Evolutionary conservation across 495 filamentous ascomycete species (phyloP).

Genomic region (Lasiosphaeris hirsuta): DNA sequence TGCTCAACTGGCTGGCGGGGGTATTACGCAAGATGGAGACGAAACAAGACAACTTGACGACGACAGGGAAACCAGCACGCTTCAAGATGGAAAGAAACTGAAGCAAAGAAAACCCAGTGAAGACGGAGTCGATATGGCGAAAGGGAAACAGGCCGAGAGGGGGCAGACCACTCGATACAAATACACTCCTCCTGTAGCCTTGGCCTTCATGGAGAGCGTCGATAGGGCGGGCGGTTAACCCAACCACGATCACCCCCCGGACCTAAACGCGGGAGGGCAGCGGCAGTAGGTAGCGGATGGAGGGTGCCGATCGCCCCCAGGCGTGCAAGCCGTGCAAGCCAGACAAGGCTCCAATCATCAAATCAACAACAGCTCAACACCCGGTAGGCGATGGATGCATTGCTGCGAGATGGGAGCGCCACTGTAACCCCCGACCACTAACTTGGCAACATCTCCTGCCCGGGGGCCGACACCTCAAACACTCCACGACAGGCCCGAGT

Average conservation of each 20-base stretch:
- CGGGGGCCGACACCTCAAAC: too few relatives aligned
- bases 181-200: neutral
- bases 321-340: neutral
- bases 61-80: too few relatives aligned
- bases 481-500: neutral
- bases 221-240: neutral
- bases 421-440: neutral
- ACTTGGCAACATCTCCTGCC: slow-evolving; percentile 1
- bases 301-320: slow-evolving; percentile 4
- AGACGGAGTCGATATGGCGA: neutral
- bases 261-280: neutral
- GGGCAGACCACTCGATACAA: slow-evolving; percentile 5
- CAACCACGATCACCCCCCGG: neutral
- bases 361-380: neutral
- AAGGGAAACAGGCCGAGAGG: neutral
- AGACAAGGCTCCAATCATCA: slow-evolving; percentile 6
- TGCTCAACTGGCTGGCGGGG: slow-evolving; percentile 6
- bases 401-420: neutral
- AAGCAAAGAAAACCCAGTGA: slow-evolving; percentile 9
- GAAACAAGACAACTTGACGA: slow-evolving; percentile 8
- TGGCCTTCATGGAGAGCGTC: neutral
- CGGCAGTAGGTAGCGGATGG: slow-evolving; percentile 6
- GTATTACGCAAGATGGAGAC: neutral
- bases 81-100: neutral
- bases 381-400: neutral